phyloP scores from a whole-genome alignment of 2,329 filamentous ascomycete species.

The Fusarium sulawesiense region DNA sequence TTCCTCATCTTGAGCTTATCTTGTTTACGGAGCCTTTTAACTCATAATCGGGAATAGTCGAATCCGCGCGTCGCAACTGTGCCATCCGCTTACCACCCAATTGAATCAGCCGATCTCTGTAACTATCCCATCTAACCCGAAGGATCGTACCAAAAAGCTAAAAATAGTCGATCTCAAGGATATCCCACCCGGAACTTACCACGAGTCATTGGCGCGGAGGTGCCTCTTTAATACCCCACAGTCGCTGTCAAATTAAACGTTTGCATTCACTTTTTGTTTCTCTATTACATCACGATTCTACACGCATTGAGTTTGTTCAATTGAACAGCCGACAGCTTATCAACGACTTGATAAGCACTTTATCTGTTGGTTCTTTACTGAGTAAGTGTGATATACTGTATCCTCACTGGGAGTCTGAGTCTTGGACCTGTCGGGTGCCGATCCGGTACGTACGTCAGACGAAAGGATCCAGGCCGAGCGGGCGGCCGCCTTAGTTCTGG shows the following conservation, averaged over 20 bases:
- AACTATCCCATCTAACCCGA: neutral
- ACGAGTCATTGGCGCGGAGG: slow-evolving; percentile 2
- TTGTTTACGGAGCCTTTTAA: neutral
- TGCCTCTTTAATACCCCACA: neutral
- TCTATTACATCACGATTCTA: neutral
- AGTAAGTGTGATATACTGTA: neutral
- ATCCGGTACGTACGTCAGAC: slow-evolving; percentile 8
- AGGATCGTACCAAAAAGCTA: neutral
- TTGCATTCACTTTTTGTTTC: neutral
- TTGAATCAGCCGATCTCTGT: neutral
- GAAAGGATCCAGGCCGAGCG: neutral
- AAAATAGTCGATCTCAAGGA: neutral
- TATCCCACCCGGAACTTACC: neutral
- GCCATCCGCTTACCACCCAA: neutral
- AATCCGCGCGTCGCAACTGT: neutral
- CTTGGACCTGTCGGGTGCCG: neutral
- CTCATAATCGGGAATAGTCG: neutral
- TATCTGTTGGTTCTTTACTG: neutral
- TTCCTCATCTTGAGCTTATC: neutral
- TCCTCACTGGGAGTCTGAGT: neutral
- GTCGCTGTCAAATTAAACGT: slow-evolving; percentile 4
- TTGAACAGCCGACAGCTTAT: neutral
- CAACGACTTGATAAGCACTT: neutral
- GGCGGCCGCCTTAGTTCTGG: neutral
- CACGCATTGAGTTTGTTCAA: neutral